phyloP scores from a whole-genome alignment of 2,329 filamentous ascomycete genomes.

The Colletotrichum theobromicola region DNA sequence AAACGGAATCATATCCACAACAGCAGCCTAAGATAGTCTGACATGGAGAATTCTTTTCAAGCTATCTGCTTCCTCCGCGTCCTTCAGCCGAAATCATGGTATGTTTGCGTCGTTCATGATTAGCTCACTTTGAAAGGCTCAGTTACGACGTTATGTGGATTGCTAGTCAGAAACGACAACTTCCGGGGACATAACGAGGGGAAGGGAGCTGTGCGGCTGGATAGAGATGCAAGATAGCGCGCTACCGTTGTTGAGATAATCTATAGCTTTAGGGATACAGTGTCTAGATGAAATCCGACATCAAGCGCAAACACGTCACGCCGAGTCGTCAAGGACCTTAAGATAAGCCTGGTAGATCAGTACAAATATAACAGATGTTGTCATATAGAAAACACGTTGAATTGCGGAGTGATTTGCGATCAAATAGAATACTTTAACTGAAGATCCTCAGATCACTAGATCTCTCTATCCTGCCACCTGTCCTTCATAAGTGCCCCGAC shows the following conservation, averaged over 20 bases:
- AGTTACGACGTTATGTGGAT: neutral
- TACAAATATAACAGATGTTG: neutral
- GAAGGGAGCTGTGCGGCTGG: too few relatives aligned
- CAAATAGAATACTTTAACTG: neutral
- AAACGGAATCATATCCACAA: neutral
- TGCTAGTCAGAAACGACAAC: neutral
- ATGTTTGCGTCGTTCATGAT: neutral
- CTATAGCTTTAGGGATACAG: neutral
- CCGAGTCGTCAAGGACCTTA: neutral
- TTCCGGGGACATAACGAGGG: too few relatives aligned
- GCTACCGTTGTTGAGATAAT: neutral
- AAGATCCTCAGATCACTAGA: neutral
- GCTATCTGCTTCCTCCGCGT: neutral
- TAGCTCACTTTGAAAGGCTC: neutral
- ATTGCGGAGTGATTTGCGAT: neutral
- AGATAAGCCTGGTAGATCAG: neutral
- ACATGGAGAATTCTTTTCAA: neutral
- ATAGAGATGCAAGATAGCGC: too few relatives aligned
- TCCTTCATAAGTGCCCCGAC: neutral
- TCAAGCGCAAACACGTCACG: neutral
- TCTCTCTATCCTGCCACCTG: neutral
- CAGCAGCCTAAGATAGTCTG: neutral
- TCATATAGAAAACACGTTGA: neutral
- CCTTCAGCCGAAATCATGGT: neutral
- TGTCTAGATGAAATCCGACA: neutral